A percentile compares a stretch with the other conserved stretches of the same genome.
Conservation (phyloP, 1,139 yeast species). For the Kodamaea alishanica region DNA sequence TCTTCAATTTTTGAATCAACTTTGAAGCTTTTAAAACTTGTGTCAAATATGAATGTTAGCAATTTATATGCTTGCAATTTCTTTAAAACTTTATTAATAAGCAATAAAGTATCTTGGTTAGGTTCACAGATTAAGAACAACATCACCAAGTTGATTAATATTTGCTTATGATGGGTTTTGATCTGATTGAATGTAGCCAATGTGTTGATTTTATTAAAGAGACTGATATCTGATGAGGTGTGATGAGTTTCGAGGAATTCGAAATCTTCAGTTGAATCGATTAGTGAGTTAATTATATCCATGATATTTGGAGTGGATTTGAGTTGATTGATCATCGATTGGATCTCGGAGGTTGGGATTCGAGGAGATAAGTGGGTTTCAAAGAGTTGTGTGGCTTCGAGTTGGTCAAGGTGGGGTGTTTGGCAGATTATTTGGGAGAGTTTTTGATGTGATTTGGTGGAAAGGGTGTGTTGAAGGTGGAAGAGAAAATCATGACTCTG, state of each 20-base stretch:
- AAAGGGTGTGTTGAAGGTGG: slow-evolving; percentile 21
- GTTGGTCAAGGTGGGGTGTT: slow-evolving; percentile 13
- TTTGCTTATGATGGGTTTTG: slow-evolving; percentile 23
- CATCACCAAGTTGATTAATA: slow-evolving; percentile 26
- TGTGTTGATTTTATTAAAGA: slow-evolving; percentile 22
- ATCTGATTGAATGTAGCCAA: slow-evolving; percentile 26
- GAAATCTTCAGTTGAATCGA: slow-evolving; percentile 17
- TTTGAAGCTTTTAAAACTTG: slow-evolving; percentile 17
- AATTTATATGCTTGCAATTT: slow-evolving; percentile 25
- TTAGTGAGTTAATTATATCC: slow-evolving; percentile 23
- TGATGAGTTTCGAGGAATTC: slow-evolving; percentile 6
- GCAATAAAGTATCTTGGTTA: slow-evolving; percentile 22
- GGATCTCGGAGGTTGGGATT: slow-evolving; percentile 23
- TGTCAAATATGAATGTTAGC: slow-evolving; percentile 26
- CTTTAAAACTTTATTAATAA: slow-evolving; percentile 26
- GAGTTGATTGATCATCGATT: slow-evolving; percentile 19
- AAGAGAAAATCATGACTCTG: no score
- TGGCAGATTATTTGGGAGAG: slow-evolving; percentile 15
- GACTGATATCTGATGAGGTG: slow-evolving; percentile 11
- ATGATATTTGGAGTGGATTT: slow-evolving; percentile 25
- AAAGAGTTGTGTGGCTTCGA: slow-evolving; percentile 21
- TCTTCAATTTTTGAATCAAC: slow-evolving; percentile 10
- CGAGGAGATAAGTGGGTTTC: slow-evolving; percentile 22
- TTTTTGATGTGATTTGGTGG: slow-evolving; percentile 26
- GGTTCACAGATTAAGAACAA: slow-evolving; percentile 36